Evolutionary conservation across 1,139 yeast genomes (phyloP), one percentile per base, ranked within the genome.

Genomic region (Saccharomyces hybrid): DNA sequence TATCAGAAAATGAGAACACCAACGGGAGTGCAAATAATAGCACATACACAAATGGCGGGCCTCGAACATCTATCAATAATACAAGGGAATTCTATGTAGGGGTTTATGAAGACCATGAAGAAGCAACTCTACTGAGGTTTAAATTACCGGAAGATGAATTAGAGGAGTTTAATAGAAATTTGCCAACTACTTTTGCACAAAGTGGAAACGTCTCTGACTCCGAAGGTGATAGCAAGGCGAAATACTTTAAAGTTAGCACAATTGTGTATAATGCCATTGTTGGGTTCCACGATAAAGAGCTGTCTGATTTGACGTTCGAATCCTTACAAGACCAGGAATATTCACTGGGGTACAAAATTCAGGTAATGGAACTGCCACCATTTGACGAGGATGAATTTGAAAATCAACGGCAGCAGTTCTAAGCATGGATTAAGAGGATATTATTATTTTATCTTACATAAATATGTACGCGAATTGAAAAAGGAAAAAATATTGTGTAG

Each of bases 51-150:
- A 50, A 46, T 31, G 52, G 49, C 6, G 49, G 38, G 8, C 19
- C 47, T 23, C 46, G 47, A n/a, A 32, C 49, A 11, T 32, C 46
- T 16, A 38, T 50, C 7, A 59, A 65, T 50, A 64, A 63, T 46
- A 66, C 69, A 9, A 56, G 68, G 53, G 70, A 68, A 52, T 68
- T 68, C 49, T 69, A 69, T 57, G 72, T 69, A 19, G 72, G 72
- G 3, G 70, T 69, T 5, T 69, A 67, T 52, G 71, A 69, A 48
- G 66, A 62, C 28, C 60, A 60, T 26, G 69, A 67, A 49, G 59
- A 57, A 14, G 55, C 59, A 42, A 52, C 62, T 28, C 62, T 58
- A 29, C 58, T 67, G 13, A 58, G 57, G 16, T 47, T 58, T 2
- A 46, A 44, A 14, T 31, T 55, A 14, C 50, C 48, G 28, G 50